Evolutionary conservation across 257 asterid genomes (phyloP).

Genomic region (Datura wrightii): DNA sequence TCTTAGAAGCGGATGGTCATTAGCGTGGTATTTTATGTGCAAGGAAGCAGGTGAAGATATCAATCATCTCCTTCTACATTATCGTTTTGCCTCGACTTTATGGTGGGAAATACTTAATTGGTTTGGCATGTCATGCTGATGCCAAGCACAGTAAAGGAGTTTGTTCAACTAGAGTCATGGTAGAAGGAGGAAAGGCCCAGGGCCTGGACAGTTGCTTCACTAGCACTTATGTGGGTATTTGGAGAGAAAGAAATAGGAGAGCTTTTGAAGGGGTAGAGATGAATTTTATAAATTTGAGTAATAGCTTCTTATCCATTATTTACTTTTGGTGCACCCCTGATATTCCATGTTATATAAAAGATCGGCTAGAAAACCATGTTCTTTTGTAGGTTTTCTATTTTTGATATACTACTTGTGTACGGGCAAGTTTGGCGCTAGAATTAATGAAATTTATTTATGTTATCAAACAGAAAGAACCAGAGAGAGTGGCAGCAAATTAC

Average conservation of each 20-base stretch:
- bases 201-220: not conserved
- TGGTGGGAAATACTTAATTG: not conserved
- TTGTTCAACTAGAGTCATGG: not conserved
- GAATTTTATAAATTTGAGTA: not conserved
- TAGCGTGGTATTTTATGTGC: not conserved
- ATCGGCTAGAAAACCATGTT: not conserved
- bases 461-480: not conserved
- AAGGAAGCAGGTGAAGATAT: not conserved
- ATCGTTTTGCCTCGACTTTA: not conserved
- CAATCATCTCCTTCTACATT: slow-evolving; percentile 23
- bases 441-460: not conserved
- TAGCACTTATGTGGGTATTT: not conserved
- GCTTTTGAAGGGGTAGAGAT: not conserved
- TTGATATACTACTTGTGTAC: not conserved
- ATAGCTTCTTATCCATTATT: not conserved
- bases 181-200: not conserved
- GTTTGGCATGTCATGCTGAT: not conserved
- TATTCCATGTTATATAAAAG: not conserved
- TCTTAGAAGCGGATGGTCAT: not conserved
- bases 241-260: not conserved
- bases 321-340: not conserved
- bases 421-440: not conserved
- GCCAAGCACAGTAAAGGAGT: not conserved
- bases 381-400: slow-evolving; percentile 23
- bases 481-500: slow-evolving; percentile 16